A percentile compares a stretch with the other conserved stretches of the same genome.
These are phyloP conservation scores for Camelina neglecta DNA, from an alignment of 345 rosid species.

Conservation along the genomic window DNA sequence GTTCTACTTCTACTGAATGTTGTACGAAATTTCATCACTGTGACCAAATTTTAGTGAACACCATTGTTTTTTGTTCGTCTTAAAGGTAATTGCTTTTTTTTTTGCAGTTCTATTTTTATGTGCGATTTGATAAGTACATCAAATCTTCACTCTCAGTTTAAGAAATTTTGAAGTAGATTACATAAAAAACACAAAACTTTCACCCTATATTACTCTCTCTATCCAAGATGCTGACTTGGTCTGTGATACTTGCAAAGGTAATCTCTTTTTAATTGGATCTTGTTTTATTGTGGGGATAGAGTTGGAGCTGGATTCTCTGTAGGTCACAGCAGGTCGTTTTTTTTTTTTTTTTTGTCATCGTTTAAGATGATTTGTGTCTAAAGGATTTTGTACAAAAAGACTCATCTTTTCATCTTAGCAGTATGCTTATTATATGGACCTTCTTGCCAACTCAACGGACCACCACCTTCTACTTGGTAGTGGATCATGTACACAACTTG, in stretches of 20 bases:
- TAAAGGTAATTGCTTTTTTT: too few relatives aligned
- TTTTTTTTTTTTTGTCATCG: background rate
- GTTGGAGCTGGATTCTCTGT: background rate
- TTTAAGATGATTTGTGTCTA: slow-evolving; percentile 5
- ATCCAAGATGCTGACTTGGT: background rate
- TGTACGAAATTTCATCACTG: too few relatives aligned
- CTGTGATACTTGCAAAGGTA: background rate
- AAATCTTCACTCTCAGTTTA: too few relatives aligned
- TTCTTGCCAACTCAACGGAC: slow-evolving; percentile 17
- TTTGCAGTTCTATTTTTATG: too few relatives aligned
- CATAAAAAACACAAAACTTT: background rate
- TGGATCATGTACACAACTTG: slow-evolving; percentile 31
- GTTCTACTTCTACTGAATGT: background rate
- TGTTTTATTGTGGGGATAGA: background rate
- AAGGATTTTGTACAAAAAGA: background rate
- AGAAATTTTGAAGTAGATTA: too few relatives aligned
- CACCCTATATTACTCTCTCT: background rate
- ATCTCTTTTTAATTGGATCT: background rate
- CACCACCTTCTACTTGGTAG: slow-evolving; percentile 2
- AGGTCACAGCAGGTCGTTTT: slow-evolving; percentile 46
- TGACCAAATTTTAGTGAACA: too few relatives aligned
- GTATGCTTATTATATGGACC: slow-evolving; percentile 27
- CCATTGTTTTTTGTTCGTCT: too few relatives aligned
- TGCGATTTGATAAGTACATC: too few relatives aligned
- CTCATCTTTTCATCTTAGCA: background rate